Base-by-base conservation (phyloP, 345 rosid species). In the Balakata baccata region DNA sequence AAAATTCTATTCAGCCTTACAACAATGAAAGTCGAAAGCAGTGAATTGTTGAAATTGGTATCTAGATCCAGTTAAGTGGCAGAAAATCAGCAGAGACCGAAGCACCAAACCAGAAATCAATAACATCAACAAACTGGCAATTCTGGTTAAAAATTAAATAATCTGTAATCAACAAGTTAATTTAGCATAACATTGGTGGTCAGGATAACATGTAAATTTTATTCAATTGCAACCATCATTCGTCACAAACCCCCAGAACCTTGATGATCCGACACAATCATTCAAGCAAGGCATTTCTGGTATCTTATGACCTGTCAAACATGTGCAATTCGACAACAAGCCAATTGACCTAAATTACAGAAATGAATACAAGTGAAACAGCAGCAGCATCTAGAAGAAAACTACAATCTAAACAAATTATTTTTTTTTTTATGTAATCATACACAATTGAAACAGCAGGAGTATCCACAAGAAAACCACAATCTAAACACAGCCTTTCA, bases 61-160 rank as follows among this genome's bases (percentile, higher is more conserved):
- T 66, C 50, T 43, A 72, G 45, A 73, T 63, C 56, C 71, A 52
- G 6, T n/a, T 59, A 66, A 57, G 41, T 29, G 59, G 16, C 41
- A 3, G 66, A 43, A 47, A 71, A 10, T 7, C 62, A 57, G 23
- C 62, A n/a, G n/a, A n/a, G n/a, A n/a, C n/a, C n/a, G 9, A 3
- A 58, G 62, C 62, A 58, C 13, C 62, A 46, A 29, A 70, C 54
- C 18, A 58, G 49, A 1, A 57, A 34, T 7, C 53, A 39, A 13
- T 3, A 12, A 2, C 3, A 22, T 37, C 2, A 14, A 17, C 20
- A 43, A 5, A 45, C 16, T 2, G 54, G 34, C 34, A 29, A 29
- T 29, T 29, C n/a, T 29, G 34, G 34, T 29, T 29, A 1, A 29
- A 1, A 29, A 29, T 2, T 29, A 29, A 29, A 13, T 43, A 57